Conservation (phyloP, 345 rosid genomes). For the Raphanus raphanistrum region DNA sequence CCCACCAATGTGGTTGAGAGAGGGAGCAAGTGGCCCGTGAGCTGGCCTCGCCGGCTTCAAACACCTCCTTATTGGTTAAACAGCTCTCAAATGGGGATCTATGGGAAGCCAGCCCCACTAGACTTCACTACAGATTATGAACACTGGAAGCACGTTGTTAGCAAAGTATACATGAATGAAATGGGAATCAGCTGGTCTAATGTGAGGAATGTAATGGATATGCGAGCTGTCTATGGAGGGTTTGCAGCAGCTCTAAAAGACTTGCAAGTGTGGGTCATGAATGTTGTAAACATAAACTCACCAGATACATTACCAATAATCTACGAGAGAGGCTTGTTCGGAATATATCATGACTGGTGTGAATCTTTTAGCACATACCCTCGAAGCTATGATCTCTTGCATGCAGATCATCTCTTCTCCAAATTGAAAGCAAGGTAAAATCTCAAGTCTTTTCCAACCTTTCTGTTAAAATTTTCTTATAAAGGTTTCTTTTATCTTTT, state of each 20-base stretch:
- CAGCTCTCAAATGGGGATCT: constrained; percentile 88
- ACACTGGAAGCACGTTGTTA: constrained; percentile 80
- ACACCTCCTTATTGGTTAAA: constrained; percentile 79
- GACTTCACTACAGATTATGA: constrained; percentile 72
- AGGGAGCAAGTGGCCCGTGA: constrained; percentile 73
- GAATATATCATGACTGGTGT: constrained; percentile 94
- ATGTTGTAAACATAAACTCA: constrained; percentile 73
- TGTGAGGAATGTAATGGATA: constrained; percentile 89
- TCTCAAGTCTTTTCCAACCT: background rate
- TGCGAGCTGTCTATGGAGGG: constrained; percentile 94
- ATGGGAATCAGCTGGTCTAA: constrained; percentile 81
- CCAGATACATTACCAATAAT: constrained; percentile 92
- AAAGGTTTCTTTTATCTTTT: background rate
- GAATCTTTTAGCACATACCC: constrained; percentile 94
- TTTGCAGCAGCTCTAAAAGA: constrained; percentile 87
- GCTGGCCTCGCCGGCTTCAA: constrained; percentile 71
- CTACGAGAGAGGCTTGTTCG: constrained; percentile 84
- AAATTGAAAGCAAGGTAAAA: constrained; percentile 62
- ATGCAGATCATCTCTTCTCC: constrained; percentile 93
- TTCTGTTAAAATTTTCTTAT: background rate
- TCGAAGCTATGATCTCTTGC: constrained; percentile 77
- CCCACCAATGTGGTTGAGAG: constrained; percentile 52
- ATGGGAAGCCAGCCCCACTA: constrained; percentile 81
- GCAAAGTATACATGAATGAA: constrained; percentile 63
- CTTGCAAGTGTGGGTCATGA: constrained; percentile 75